Base-by-base conservation (phyloP, 2,329 filamentous ascomycete species). In the Cytospora leucostoma region DNA sequence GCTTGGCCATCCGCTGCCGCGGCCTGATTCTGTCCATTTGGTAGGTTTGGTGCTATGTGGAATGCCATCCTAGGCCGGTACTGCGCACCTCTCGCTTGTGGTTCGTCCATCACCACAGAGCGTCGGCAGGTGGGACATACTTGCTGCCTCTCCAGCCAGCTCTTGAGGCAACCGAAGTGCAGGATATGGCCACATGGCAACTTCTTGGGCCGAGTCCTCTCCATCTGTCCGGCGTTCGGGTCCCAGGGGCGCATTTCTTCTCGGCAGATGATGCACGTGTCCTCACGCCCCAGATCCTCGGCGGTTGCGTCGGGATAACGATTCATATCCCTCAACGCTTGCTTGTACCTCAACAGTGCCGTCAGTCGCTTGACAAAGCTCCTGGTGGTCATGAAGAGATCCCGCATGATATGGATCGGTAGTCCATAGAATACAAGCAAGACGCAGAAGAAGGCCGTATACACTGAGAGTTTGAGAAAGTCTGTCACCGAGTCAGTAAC, bases 131-230 rank as follows among this genome's bases (percentile, higher is more conserved):
- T 99, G 7, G 95, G 95, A 74, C 95, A 99, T 38, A 96, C 93
- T 77, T 99, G 95, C 75, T 99, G 95, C 67, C 95, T 84, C 79
- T 99, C 95, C 34, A 99, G 83, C 95, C 95, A 99, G 74, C 93
- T 96, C 76, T 95, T 92, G 63, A 99, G 84, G 74, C 95, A 99
- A 55, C 93, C 90, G 68, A 97, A 90, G 75, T 99, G 95, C 47
- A 99, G 79, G 47, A 98, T 95, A 72, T 99, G 95, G 5, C 94
- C 93, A 75, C 95, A 99, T 0, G 95, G 95, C 11, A 99, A 84
- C 77, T 97, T 98, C 80, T 99, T 99, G 7, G 95, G 92, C 21
- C 95, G 85, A 62, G 91, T 84, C 61, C 94, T 86, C 72, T 98
- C 93, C 64, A 96, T 88, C 62, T 90, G 82, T n/a, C 86, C 88